Conservation (phyloP, 1,139 yeast species). For the Yamadazyma dushanensis region DNA sequence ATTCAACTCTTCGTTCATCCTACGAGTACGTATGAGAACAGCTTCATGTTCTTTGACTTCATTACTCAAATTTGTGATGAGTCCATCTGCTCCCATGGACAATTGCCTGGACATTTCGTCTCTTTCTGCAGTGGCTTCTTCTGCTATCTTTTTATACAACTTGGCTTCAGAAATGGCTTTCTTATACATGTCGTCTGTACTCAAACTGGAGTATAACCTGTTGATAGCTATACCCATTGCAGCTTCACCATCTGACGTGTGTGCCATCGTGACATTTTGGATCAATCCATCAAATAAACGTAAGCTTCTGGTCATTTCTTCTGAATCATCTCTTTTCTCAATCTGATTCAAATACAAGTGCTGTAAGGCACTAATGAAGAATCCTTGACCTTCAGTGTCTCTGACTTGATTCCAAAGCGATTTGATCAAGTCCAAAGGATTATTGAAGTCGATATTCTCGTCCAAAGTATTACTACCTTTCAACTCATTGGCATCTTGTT, state of each 20-base stretch:
- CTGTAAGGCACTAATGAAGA: slow-evolving; percentile 76
- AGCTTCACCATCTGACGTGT: slow-evolving; percentile 66
- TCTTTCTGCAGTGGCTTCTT: slow-evolving; percentile 82
- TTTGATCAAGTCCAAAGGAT: slow-evolving; percentile 71
- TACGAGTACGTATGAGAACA: slow-evolving; percentile 64
- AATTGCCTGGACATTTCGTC: slow-evolving; percentile 75
- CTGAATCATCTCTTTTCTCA: slow-evolving; percentile 50
- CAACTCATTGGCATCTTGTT: slow-evolving; percentile 68
- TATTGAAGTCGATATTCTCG: slow-evolving; percentile 62
- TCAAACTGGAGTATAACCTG: slow-evolving; percentile 70
- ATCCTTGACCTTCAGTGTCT: slow-evolving; percentile 71
- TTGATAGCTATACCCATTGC: slow-evolving; percentile 85
- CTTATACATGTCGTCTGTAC: slow-evolving; percentile 88
- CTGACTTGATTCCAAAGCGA: slow-evolving; percentile 72
- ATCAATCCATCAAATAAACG: slow-evolving; percentile 81
- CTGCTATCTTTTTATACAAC: slow-evolving; percentile 64
- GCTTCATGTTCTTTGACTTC: slow-evolving; percentile 76
- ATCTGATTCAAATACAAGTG: slow-evolving; percentile 75
- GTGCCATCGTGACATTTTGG: slow-evolving; percentile 71
- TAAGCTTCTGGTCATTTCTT: slow-evolving; percentile 63
- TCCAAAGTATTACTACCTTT: slow-evolving; percentile 60
- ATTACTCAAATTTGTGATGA: slow-evolving; percentile 66
- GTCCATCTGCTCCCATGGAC: slow-evolving; percentile 81
- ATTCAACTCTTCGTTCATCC: slow-evolving; percentile 63
- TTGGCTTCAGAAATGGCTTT: slow-evolving; percentile 75